These are phyloP conservation scores for Bruguiera sexangula DNA, from an alignment of 345 rosid genomes.

Conservation along the genomic window DNA sequence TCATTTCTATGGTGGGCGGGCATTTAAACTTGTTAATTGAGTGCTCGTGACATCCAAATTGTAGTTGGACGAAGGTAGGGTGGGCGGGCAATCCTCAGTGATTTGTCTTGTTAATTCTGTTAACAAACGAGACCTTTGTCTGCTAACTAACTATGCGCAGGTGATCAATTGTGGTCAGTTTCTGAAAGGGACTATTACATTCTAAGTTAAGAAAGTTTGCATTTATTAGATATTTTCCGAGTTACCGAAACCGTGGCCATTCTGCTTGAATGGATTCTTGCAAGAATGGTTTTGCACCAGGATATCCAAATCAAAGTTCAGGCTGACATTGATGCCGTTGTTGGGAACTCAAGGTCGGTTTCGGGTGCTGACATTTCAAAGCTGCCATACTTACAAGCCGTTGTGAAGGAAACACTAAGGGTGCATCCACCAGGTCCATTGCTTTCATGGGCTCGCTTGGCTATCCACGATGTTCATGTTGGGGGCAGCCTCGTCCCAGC, in stretches of 20 bases:
- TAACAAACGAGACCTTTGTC: no score
- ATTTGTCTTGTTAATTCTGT: no score
- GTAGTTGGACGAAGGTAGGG: no score
- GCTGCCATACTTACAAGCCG: slow-evolving; percentile 55
- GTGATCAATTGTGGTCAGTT: no score
- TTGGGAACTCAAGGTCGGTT: slow-evolving; percentile 32
- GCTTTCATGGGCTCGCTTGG: slow-evolving; percentile 85
- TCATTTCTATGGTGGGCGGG: no score
- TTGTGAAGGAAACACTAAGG: slow-evolving; percentile 75
- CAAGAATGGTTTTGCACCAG: slow-evolving; percentile 56
- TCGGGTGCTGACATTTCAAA: slow-evolving; percentile 55
- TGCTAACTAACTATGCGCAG: no score
- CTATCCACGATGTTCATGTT: slow-evolving; percentile 55
- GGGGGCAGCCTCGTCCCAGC: slow-evolving; percentile 60
- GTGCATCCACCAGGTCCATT: slow-evolving; percentile 89
- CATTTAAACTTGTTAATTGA: no score
- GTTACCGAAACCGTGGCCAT: slow-evolving; percentile 66
- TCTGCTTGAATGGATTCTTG: slow-evolving; percentile 56
- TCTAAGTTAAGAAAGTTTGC: no score
- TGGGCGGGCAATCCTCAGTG: no score
- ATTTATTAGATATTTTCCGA: slow-evolving; percentile 37
- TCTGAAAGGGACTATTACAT: no score
- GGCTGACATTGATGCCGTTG: slow-evolving; percentile 47
- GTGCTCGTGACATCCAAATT: no score
- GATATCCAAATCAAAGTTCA: slow-evolving; percentile 58